Evolutionary conservation across 2,329 filamentous ascomycete genomes (phyloP), one percentile per base, ranked within the genome.

Genomic region (Karstenula rhodostoma): DNA sequence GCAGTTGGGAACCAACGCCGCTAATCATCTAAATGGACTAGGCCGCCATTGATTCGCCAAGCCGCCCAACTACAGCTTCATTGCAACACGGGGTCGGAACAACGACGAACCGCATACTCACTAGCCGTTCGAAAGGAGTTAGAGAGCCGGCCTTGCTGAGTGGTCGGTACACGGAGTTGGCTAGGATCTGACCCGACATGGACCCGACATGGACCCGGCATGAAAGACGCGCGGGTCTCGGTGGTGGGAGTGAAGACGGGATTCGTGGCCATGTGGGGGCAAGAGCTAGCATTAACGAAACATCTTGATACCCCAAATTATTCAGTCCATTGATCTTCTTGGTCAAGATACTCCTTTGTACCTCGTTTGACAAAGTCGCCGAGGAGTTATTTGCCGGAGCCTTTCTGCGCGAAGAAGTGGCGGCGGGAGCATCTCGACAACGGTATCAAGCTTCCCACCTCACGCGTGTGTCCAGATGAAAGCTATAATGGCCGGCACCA

Each of bases 271-370:
- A 43, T 35, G 33, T 25, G 10, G 33, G 22, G 50, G 15, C 22
- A 44, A 44, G 23, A 43, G 27, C 46, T 29, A 29, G 25, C 27
- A 29, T 5, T 23, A 29, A 8, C 19, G 50, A 53, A 42, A 35
- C 35, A 53, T 44, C 12, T 29, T 53, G 50, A 53, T 53, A 53
- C 50, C 50, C 50, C 35, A 42, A 12, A 43, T 53, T 43, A 40
- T 29, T 35, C 43, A 53, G 19, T 43, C 22, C 12, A 53, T 43
- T 35, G 9, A 53, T 13, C 35, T 23, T 12, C 8, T 53, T 53
- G 50, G 32, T 29, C 33, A 13, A 53, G 23, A 23, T 23, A 19
- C 9, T 32, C 22, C 7, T 44, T 3, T 23, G 40, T 22, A 19
- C 37, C 37, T 19, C 37, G 17, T 19, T 40, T 22, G 6, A 23